Conservation (phyloP, 768 basidiomycete species). For the Chalciporus piperatus region DNA sequence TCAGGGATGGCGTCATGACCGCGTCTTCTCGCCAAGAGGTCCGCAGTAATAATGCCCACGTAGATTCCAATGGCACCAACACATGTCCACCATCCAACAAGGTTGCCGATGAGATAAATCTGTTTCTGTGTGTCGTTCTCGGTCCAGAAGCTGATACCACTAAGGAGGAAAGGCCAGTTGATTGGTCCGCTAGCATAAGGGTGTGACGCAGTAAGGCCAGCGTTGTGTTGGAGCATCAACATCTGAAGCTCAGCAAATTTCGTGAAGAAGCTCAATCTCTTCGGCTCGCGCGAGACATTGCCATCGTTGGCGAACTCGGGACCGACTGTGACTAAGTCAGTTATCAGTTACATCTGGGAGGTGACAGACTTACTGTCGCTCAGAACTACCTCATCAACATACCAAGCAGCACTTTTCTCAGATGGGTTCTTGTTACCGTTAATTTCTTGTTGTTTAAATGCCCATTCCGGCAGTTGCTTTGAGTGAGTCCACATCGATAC, state of each 20-base stretch:
- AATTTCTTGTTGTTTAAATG: slow-evolving; percentile 93
- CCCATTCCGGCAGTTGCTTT: slow-evolving; percentile 91
- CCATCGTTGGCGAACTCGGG: slow-evolving; percentile 45
- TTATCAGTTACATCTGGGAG: neutral
- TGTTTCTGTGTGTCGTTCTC: slow-evolving; percentile 80
- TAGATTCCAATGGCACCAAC: slow-evolving; percentile 83
- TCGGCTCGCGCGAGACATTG: slow-evolving; percentile 62
- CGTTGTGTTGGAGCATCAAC: slow-evolving; percentile 97
- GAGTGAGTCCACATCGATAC: slow-evolving; percentile 94
- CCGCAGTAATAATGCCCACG: slow-evolving; percentile 86
- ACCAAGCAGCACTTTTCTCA: slow-evolving; percentile 87
- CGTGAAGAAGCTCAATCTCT: slow-evolving; percentile 86
- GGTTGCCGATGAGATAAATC: slow-evolving; percentile 94
- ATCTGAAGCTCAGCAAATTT: slow-evolving; percentile 94
- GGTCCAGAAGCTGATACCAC: slow-evolving; percentile 99
- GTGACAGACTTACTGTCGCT: slow-evolving; percentile 57
- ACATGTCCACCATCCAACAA: slow-evolving; percentile 94
- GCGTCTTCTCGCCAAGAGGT: slow-evolving; percentile 83
- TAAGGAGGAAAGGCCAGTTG: slow-evolving; percentile 97
- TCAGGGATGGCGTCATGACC: slow-evolving; percentile 84
- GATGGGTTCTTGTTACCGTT: slow-evolving; percentile 92
- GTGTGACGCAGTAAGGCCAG: slow-evolving; percentile 96
- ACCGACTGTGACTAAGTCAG: slow-evolving; percentile 46
- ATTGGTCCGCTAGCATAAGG: slow-evolving; percentile 95
- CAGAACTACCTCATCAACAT: slow-evolving; percentile 74